A percentile compares a stretch with the other conserved stretches of the same genome.
Conservation (phyloP, 352 stramenopile species). For the Phytophthora multivora region DNA sequence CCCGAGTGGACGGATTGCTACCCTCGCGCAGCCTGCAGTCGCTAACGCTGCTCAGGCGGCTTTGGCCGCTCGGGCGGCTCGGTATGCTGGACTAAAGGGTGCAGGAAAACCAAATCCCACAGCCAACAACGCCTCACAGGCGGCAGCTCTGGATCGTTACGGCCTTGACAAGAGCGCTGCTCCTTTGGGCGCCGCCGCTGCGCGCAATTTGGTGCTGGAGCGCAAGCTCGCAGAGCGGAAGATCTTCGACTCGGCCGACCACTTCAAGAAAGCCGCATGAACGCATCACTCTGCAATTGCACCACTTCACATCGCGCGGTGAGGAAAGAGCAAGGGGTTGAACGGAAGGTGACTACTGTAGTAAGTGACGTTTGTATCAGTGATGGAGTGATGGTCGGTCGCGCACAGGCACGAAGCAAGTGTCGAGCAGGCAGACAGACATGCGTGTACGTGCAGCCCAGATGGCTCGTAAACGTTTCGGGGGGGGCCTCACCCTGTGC, state of each 20-base stretch:
- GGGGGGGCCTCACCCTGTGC: not conserved
- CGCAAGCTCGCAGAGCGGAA: conserved; percentile 73
- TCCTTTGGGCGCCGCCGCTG: conserved; percentile 43
- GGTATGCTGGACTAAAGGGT: conserved; percentile 28
- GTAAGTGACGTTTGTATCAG: conserved; percentile 19
- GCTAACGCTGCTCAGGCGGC: conserved; percentile 35
- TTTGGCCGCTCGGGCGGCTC: conserved; percentile 19
- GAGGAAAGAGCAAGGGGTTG: not conserved
- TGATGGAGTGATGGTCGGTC: conserved; percentile 7
- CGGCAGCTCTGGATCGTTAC: conserved; percentile 23
- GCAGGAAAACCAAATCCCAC: conserved; percentile 3
- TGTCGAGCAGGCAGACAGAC: conserved; percentile 1
- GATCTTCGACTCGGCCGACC: conserved; percentile 79
- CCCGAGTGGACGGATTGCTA: conserved; percentile 31
- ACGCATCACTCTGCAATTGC: not conserved
- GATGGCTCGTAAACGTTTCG: conserved; percentile 3
- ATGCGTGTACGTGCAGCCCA: not conserved
- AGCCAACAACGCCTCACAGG: conserved; percentile 6
- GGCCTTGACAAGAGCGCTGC: conserved; percentile 28
- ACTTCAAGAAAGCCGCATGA: conserved; percentile 68
- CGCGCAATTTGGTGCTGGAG: conserved; percentile 68
- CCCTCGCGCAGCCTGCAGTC: conserved; percentile 8
- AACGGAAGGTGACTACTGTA: not conserved
- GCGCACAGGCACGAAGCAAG: conserved; percentile 5
- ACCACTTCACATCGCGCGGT: not conserved